Base-by-base conservation (phyloP, 2,329 filamentous ascomycete genomes). In the Claviceps paspali region DNA sequence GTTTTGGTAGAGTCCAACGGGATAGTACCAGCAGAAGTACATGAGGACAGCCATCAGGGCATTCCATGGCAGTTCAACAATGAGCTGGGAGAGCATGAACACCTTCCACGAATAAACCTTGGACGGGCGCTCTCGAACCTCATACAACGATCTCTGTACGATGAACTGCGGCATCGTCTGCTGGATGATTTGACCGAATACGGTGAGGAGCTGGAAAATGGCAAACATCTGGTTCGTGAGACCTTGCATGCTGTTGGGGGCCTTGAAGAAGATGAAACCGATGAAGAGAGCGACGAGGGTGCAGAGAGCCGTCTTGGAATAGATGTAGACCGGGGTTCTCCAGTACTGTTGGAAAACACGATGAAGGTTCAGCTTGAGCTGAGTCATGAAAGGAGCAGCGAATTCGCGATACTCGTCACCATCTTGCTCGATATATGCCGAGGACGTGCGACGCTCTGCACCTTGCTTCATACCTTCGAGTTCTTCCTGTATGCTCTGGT, bases 281-380 rank as follows among this genome's bases (percentile, higher is more conserved):
- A 91, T 82, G 55, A 88, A 92, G 10, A 92, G 67, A 4, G 78
- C 61, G 24, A 71, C 61, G 12, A 76, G 58, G 18, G 70, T 61
- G 52, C 78, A 84, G 14, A 92, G 75, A 2, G 68, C 63, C 0
- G 68, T 54, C 65, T 93, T 93, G 49, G 82, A 79, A 63, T 88
- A 92, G 56, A 94, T 87, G 63, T 93, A 93, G 5, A 77, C 71
- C 0, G 86, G 86, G 0, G 79, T 87, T 42, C 86, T 81, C 85
- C 86, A 93, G 68, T 91, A 92, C 56, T 93, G 85, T 52, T 87
- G 73, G 65, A 91, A 91, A 19, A 91, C 80, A 50, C 86, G 83
- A 45, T 70, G 55, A 14, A 74, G 69, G 39, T 84, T 82, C 51
- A 78, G 68, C 39, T 59, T 62, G 29, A 88, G 62, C 56, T 94